Base-by-base conservation (phyloP, 164 flowering plant species). In the Macadamia integrifolia region DNA sequence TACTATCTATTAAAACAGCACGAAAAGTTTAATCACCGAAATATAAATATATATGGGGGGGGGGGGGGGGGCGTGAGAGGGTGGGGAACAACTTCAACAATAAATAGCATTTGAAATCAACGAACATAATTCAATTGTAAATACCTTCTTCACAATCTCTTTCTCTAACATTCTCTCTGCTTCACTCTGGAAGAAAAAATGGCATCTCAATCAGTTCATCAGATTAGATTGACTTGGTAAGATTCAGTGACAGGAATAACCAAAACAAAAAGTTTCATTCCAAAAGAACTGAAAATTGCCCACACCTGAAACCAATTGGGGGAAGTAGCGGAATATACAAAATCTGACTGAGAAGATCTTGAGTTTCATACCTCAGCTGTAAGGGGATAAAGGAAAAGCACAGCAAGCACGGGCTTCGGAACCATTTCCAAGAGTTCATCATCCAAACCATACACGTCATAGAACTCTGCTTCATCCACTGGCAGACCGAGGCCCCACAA, bases 401-500 rank as follows among this genome's bases (percentile, higher is more conserved):
- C 97, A 56, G 97, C 96, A 71, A 92, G 86, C 2, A 91, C 94
- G 56, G 98, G 99, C 78, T 95, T 79, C 6, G 99, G 98, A 60
- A 95, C 97, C 96, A 92, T 95, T 66, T 74, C 93, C 74, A 95
- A 73, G 53, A 95, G 90, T 58, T 95, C 99, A 6, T 86, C 97
- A 66, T 92, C 99, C 71, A 95, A 79, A 23, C 99, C 98, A 75
- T 87, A 95, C 48, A 95, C 98, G 78, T 92, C 99, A 74, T 65
- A 77, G 79, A 91, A 95, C 79, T 89, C 98, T 1, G 84, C 98
- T 75, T 91, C 92, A 14, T 74, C 82, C 61, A 74, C 86, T 0
- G 82, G 83, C 68, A 95, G 86, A 63, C 98, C 99, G 44, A 92
- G 90, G 29, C 98, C 96, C 93, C 96, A 91, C 14, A 95, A 84